Base-by-base conservation (phyloP, 306 rosid genomes). In the Begonia fuchsioides region DNA sequence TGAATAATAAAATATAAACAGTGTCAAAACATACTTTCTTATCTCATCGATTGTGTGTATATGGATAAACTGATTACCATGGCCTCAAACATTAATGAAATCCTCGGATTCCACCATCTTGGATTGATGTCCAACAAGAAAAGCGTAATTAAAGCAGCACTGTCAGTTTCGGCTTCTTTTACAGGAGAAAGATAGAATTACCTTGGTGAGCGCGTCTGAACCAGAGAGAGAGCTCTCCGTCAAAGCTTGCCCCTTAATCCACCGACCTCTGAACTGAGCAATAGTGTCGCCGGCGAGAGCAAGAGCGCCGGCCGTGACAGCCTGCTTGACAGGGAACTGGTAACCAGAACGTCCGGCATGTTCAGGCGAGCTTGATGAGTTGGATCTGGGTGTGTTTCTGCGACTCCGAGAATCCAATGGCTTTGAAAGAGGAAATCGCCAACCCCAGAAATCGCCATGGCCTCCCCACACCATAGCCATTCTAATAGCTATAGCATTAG, bases 401-500 rank as follows among this genome's bases (percentile, higher is more conserved):
- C 64, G 65, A 46, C 63, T 72, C 39, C 50, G 60, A 40, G 62
- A 26, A 35, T 56, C 50, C 38, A 59, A 61, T 18, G 59, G 58
- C 15, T 72, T 70, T 12, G 68, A 26, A 5, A 69, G 67, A 1
- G 45, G 60, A 18, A 51, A 59, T 68, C 76, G 74, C 80, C 83
- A 76, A 17, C 69, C 70, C 97, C 95, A 84, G 14, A 81, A 41
- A 3, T 86, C 82, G 55, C 68, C 68, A 18, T 50, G 38, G 16
- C 92, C 86, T 38, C 76, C 52, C 51, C 94, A 82, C 20, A 84
- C 48, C 32, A 71, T 75, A 46, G 76, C 81, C 97, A 90, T 90
- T 38, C 17, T 18, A 11, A 9, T 3, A 20, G 32, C 32, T 20
- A 9, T 3, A 20, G 32, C 32, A 2, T 20, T 2, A 20, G 32